Base-by-base conservation (phyloP, 306 rosid genomes). In the Vicia villosa region DNA sequence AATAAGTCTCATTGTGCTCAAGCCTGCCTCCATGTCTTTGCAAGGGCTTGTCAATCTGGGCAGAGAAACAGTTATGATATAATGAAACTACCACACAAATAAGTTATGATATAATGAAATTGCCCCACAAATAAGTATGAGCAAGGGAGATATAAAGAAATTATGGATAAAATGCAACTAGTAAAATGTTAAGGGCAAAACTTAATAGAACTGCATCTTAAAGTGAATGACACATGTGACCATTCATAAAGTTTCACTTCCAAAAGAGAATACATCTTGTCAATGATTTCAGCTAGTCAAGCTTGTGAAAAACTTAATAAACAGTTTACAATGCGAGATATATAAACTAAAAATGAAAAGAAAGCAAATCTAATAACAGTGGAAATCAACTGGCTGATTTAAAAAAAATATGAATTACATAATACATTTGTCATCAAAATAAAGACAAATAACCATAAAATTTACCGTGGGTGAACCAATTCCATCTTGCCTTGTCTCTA, bases 21-120 rank as follows among this genome's bases (percentile, higher is more conserved):
- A 95, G 97, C 83, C 99, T 87, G 69, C 99, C 97, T 84, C 99
- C 99, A 70, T 95, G 99, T 70, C 66, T 86, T 84, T 91, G 99
- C 73, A 91, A 82, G 49, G 99, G 99, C 28, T 87, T 95, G 32
- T 95, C 97, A 75, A 95, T 87, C 99, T 95, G 89, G 51, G 72
- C 57, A 75, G 59, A 63, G 28, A 77, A 79, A 68, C 20, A 19
- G 37, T 22, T 15, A 4, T 28, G 38, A 34, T 73, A 64, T 45
- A 5, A 66, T 74, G 51, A 59, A 50, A 54, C 75, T 69, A n/a
- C 38, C 54, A 63, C 36, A 59, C 38, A 32, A 61, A 67, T 19
- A 54, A 34, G 49, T 26, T 15, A 4, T 28, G 38, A 34, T 73
- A 64, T 45, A 5, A 66, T 74, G 51, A 59, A 50, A 54, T 73